These are phyloP conservation scores for Trifolium pratense DNA, from an alignment of 306 rosid genomes.

Conservation along the genomic window DNA sequence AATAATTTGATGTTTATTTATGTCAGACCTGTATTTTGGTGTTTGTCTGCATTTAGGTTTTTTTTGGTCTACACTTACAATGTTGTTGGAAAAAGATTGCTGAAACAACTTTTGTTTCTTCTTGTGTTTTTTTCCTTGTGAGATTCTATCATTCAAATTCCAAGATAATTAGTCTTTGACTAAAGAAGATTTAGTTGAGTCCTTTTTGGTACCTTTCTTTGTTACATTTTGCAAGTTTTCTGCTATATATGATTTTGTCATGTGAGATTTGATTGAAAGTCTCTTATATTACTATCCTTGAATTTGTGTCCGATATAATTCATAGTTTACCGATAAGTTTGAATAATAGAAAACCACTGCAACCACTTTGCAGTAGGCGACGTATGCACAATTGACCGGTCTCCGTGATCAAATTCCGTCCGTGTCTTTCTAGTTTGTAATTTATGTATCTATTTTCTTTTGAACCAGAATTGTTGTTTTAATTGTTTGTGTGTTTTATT, in stretches of 20 bases:
- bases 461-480: no score
- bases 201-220: not conserved
- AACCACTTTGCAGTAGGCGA: not conserved
- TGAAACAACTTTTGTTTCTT: conserved; percentile 28
- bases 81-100: conserved; percentile 4
- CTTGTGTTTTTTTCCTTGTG: not conserved
- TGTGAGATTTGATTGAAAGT: conserved; percentile 18
- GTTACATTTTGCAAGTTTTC: conserved; percentile 24
- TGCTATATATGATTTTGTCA: not conserved
- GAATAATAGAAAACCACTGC: not conserved
- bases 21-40: no score
- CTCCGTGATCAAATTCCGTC: not conserved
- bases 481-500: not conserved
- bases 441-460: not conserved
- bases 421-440: not conserved
- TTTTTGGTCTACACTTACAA: not conserved
- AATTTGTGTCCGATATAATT: not conserved
- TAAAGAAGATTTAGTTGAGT: conserved; percentile 18
- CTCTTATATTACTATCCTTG: conserved; percentile 11
- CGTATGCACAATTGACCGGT: not conserved
- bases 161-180: not conserved
- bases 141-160: not conserved
- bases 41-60: conserved; percentile 40
- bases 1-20: no score
- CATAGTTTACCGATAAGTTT: not conserved